Conservation (phyloP, 768 basidiomycete genomes). For the Leucosporidium creatinivorum region DNA sequence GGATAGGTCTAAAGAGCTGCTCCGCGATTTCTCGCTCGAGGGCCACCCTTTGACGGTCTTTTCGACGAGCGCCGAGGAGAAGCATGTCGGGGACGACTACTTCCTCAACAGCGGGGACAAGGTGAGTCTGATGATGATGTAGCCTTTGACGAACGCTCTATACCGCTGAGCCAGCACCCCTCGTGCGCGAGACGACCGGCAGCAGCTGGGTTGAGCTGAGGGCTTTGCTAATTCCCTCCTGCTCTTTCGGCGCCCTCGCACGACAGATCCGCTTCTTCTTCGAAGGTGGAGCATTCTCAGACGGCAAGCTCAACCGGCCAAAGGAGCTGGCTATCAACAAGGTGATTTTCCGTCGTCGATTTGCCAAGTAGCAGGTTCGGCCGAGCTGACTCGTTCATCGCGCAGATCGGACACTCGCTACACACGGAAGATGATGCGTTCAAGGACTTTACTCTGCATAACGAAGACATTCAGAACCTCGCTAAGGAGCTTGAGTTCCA, state of each 20-base stretch:
- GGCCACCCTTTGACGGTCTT: conserved; percentile 90
- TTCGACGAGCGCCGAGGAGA: conserved; percentile 54
- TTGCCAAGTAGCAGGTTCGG: neutral
- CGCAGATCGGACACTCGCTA: conserved; percentile 50
- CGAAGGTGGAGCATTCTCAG: conserved; percentile 75
- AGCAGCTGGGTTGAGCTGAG: conserved; percentile 84
- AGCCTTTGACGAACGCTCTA: no score
- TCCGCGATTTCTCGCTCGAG: conserved; percentile 56
- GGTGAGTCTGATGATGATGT: conserved; percentile 81
- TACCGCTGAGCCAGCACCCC: no score
- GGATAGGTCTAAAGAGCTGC: conserved; percentile 60
- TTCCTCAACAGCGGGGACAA: conserved; percentile 89
- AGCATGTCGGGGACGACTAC: conserved; percentile 71
- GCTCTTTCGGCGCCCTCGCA: neutral
- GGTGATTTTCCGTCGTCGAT: conserved; percentile 51
- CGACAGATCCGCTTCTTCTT: conserved; percentile 74
- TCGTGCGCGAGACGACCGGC: no score
- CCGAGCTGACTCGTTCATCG: conserved; percentile 1
- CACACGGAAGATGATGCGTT: conserved; percentile 81
- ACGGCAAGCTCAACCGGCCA: conserved; percentile 58
- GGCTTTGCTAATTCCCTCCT: neutral
- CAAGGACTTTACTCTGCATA: conserved; percentile 69
- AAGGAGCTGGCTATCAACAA: conserved; percentile 77
- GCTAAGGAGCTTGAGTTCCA: conserved; percentile 65
- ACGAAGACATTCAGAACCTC: conserved; percentile 45